Evolutionary conservation across 192 early-diverging fungal genomes (phyloP), one percentile per base, ranked within the genome.

Genomic region (Umbelopsis sp.): DNA sequence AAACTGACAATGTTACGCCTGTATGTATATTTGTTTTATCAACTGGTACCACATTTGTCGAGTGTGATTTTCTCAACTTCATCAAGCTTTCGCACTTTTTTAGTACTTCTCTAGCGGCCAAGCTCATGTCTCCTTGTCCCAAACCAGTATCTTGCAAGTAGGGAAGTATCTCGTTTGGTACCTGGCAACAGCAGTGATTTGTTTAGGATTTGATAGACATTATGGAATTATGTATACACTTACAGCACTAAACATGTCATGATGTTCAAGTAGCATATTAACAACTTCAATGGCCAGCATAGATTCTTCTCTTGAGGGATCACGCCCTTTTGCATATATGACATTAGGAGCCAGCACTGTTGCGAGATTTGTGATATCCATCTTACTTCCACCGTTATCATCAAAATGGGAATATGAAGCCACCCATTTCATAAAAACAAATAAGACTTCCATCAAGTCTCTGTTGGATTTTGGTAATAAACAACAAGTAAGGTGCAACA

Each of bases 301-400:
- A 49, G 89, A 90, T 44, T 93, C 88, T 55, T 90, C 89, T 25
- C 92, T 88, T 20, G 82, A 76, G 6, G 94, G 91, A 76, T 94
- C 95, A 76, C 92, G 92, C 48, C 86, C 87, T 71, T 93, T 92
- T 13, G 91, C 88, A 74, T 92, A 94, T 35, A 98, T 81, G 50
- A 99, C 91, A 71, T 97, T 98, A 37, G 97, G 97, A 13, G 95
- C 90, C 65, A 99, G 93, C 1, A 99, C 94, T 0, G 93, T 98
- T 0, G 96, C 93, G 66, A 99, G 77, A 71, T 98, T 99, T 46
- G 87, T 87, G 4, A 93, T 77, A 76, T 94, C 92, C 97, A 99
- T 99, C 77, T 93, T 93, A 71, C 93, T 96, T 11, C 94, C 94
- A 3, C 81, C 80, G 71, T 91, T 89, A 55, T 87, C 87, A 49